phyloP scores from a whole-genome alignment of 2,329 filamentous ascomycete species.

The Cercospora sp. region DNA sequence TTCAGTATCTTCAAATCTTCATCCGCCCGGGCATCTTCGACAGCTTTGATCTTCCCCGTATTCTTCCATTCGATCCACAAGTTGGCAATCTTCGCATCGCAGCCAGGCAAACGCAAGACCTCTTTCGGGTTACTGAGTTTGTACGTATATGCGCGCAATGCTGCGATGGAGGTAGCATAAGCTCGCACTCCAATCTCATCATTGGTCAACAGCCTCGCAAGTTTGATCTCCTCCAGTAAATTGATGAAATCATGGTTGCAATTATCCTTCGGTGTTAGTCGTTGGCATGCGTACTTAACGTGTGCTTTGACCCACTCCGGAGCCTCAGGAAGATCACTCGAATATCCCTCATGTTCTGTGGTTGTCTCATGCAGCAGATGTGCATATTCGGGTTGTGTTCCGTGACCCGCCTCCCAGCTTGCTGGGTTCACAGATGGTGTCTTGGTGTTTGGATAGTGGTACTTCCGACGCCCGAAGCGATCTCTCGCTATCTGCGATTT shows the following conservation, averaged over 20 bases:
- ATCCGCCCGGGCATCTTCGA: constrained; percentile 64
- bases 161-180: constrained; percentile 83
- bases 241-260: constrained; percentile 76
- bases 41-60: constrained; percentile 60
- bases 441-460: constrained; percentile 19
- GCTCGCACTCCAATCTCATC: constrained; percentile 81
- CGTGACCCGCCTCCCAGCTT: constrained; percentile 37
- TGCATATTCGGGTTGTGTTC: constrained; percentile 39
- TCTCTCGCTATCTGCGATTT: constrained; percentile 18
- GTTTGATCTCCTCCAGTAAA: constrained; percentile 72
- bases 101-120: constrained; percentile 67
- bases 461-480: constrained; percentile 33
- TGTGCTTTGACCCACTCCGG: constrained; percentile 69
- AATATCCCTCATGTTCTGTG: constrained; percentile 64
- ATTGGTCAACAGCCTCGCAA: constrained; percentile 66
- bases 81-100: constrained; percentile 74
- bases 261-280: constrained; percentile 67
- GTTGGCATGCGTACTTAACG: constrained; percentile 75
- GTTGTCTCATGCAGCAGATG: constrained; percentile 67
- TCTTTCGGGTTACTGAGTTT: constrained; percentile 49
- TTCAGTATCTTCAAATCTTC: constrained; percentile 64
- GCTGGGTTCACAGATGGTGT: constrained; percentile 25
- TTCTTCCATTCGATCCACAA: constrained; percentile 75
- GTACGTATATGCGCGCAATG: constrained; percentile 77
- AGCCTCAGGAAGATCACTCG: constrained; percentile 59